Base-by-base conservation (phyloP, 768 basidiomycete species). In the Chlorophyllum brunneum region DNA sequence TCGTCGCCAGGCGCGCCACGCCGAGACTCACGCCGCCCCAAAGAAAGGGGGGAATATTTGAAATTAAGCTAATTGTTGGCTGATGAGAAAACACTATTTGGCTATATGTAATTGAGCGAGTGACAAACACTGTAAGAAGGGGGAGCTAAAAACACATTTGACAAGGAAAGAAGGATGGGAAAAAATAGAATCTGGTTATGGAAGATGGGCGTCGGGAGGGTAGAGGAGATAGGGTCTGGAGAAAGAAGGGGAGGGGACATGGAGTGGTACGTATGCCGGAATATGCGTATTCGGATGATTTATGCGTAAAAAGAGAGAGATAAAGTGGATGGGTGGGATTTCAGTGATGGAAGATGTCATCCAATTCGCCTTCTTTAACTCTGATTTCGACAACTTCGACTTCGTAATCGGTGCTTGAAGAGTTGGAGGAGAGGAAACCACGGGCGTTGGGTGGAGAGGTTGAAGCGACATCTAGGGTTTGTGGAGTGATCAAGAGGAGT, bases 341-440 rank as follows among this genome's bases (percentile, higher is more conserved):
- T 13, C 11, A 23, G 10, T 45, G 27, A 16, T 16, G 20, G 29
- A 40, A 15, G 43, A 30, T 45, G 27, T 16, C 6, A 22, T 33
- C 39, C 20, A 92, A 70, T 60, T 92, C 90, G 45, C 80, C 86
- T 61, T 89, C 89, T 56, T 79, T 75, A 54, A 92, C 87, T 54
- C 89, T 78, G 65, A 92, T 93, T 71, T 91, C 88, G 59, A 88
- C 90, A 31, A 92, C 89, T 67, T 92, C 89, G 54, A 92, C 83
- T 63, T 91, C 88, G 58, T 88, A 90, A 59, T 88, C 86, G 56
- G 78, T 81, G 57, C 87, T 67, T 48, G 79, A 79, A 39, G 82
- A 80, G 65, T 81, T 81, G 42, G 78, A 79, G 45, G 86, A 85
- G 60, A 83, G 71, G 66, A 84, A 85, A 54, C 83, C 80, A 48